These are phyloP conservation scores for Candida succiphila DNA, from an alignment of 805 yeast genomes.

Conservation along the genomic window DNA sequence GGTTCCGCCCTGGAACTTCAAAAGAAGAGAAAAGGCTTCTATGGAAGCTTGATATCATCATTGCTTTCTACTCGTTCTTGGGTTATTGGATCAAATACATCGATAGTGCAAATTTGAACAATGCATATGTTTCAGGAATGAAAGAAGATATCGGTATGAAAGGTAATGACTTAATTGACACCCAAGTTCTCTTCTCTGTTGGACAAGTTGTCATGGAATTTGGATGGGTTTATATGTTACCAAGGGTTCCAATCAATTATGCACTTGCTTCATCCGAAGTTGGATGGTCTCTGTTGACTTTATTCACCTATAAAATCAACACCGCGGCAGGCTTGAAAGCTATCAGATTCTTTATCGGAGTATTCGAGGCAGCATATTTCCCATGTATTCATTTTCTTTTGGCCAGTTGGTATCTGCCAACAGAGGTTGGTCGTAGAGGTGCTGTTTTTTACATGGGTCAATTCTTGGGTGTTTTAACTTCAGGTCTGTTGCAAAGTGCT, in stretches of 20 bases:
- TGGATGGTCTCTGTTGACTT: constrained; percentile 28
- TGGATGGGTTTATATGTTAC: constrained; percentile 24
- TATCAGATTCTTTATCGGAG: constrained; percentile 28
- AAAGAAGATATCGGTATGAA: constrained; percentile 33
- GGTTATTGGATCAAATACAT: constrained; percentile 27
- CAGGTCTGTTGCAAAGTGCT: constrained; percentile 27
- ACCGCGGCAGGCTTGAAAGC: constrained; percentile 27
- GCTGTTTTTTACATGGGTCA: constrained; percentile 20
- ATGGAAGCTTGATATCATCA: constrained; percentile 8
- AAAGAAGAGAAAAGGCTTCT: constrained; percentile 9
- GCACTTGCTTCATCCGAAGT: constrained; percentile 24
- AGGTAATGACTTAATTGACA: constrained; percentile 26
- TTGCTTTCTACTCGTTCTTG: constrained; percentile 6
- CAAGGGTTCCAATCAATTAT: constrained; percentile 26
- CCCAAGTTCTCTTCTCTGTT: constrained; percentile 28
- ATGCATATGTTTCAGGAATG: constrained; percentile 41
- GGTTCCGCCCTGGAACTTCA: constrained; percentile 33
- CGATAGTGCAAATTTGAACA: constrained; percentile 43
- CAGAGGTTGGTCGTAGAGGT: constrained; percentile 19
- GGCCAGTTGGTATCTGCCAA: constrained; percentile 27
- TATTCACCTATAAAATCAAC: constrained; percentile 22
- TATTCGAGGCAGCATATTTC: constrained; percentile 31
- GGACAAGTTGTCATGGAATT: constrained; percentile 33
- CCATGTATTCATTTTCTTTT: constrained; percentile 30
- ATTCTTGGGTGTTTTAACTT: constrained; percentile 30